phyloP scores from a whole-genome alignment of 169 alveolate genomes.

The Cardiosporidium cionae region DNA sequence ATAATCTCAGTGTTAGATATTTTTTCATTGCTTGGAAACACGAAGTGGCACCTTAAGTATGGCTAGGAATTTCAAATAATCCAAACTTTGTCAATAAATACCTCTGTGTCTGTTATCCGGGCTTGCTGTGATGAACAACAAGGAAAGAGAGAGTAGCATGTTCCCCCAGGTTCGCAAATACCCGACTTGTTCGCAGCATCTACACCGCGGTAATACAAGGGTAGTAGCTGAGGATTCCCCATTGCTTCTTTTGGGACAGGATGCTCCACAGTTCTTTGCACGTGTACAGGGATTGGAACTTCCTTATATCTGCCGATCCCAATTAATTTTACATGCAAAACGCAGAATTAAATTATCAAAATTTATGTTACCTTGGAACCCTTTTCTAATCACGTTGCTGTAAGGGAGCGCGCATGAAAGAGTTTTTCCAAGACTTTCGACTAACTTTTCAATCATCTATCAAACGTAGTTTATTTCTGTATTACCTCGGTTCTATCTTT shows the following conservation, averaged over 20 bases:
- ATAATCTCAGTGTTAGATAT: too few relatives aligned
- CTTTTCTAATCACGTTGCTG: too few relatives aligned
- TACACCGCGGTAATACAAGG: constrained; percentile 36
- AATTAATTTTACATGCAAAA: neutral
- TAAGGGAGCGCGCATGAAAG: too few relatives aligned
- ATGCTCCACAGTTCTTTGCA: constrained; percentile 76
- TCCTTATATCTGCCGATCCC: constrained; percentile 64
- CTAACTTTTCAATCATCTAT: too few relatives aligned
- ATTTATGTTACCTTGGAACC: too few relatives aligned
- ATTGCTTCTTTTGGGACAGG: constrained; percentile 75
- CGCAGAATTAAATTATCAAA: too few relatives aligned
- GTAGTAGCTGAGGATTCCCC: constrained; percentile 38
- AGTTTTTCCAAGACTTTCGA: too few relatives aligned
- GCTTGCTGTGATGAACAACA: constrained; percentile 26
- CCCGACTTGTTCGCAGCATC: constrained; percentile 23
- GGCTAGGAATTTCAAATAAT: neutral
- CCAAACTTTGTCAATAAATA: neutral
- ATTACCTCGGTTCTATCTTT: constrained; percentile 58
- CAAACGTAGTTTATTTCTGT: neutral
- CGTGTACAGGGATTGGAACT: constrained; percentile 83
- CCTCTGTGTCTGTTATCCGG: constrained; percentile 4
- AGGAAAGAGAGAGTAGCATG: constrained; percentile 22
- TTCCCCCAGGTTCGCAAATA: constrained; percentile 12
- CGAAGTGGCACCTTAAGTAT: too few relatives aligned
- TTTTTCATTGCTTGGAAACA: too few relatives aligned